Evolutionary conservation across 441 rosid species (phyloP).

Genomic region (Brassica balearica): DNA sequence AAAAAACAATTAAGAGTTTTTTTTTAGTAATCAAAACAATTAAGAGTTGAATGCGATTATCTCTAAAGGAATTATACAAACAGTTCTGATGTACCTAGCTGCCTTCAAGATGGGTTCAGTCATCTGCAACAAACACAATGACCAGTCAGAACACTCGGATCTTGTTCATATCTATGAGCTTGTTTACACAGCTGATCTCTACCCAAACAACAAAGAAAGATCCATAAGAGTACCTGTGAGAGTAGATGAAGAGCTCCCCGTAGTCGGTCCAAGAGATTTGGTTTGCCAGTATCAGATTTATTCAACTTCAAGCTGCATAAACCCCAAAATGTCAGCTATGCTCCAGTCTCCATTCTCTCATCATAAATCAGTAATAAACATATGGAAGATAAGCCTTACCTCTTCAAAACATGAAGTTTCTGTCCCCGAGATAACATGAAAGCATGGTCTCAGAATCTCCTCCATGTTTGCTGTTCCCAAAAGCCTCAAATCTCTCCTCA

Average conservation of each 20-base stretch:
- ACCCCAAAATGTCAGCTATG: conserved; percentile 3
- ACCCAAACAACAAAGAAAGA: neutral
- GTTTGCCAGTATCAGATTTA: conserved; percentile 57
- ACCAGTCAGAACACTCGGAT: neutral
- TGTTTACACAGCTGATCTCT: neutral
- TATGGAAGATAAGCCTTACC: conserved; percentile 46
- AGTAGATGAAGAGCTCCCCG: conserved; percentile 75
- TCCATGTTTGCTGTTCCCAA: conserved; percentile 66
- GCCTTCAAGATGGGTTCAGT: conserved; percentile 87
- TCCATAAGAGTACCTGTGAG: conserved; percentile 60
- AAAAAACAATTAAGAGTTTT: neutral
- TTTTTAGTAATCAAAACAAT: no score
- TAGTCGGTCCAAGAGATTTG: conserved; percentile 76
- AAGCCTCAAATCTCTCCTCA: conserved; percentile 85
- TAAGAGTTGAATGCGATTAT: neutral
- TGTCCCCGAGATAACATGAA: conserved; percentile 67
- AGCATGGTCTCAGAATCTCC: conserved; percentile 65
- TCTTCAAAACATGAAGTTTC: conserved; percentile 74
- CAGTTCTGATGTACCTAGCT: conserved; percentile 52
- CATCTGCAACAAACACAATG: conserved; percentile 61
- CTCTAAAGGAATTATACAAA: conserved; percentile 9
- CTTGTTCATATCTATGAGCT: conserved; percentile 5
- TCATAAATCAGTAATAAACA: conserved; percentile 14
- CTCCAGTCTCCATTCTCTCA: neutral
- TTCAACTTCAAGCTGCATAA: conserved; percentile 70